Evolutionary conservation across 2,329 filamentous ascomycete species (phyloP), one percentile per base, ranked within the genome.

Genomic region (Exophiala alcalophila): DNA sequence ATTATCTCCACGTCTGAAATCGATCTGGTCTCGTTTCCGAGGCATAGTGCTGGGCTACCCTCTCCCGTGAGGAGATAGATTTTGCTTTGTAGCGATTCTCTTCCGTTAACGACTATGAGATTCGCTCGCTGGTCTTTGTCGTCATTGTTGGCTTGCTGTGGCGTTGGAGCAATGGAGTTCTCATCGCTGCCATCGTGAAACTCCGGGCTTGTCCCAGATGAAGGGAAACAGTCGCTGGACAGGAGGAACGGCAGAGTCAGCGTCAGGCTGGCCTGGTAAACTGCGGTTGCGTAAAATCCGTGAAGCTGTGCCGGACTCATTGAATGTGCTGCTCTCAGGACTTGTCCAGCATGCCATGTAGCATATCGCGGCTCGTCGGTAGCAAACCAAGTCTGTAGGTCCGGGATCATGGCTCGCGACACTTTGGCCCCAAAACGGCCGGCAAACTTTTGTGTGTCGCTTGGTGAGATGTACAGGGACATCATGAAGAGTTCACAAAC

Each of bases 271-370:
- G 80, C 81, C 57, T 86, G 82, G 57, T 85, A 84, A 0, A 86
- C 73, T 0, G 77, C 79, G 5, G 86, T 76, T 0, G 82, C 81
- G 49, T 79, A 77, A 58, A 86, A 86, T 50, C 83, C 80, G 28
- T 78, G 76, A 3, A 86, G 61, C 8, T 74, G 68, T 0, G 72
- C 70, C 2, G 65, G 60, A 0, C 77, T 72, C 32, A 81, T 74
- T 31, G 64, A 47, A 55, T 73, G 76, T 2, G 80, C 81, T 27
- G 76, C 73, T 6, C 80, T 74, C 4, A 86, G 59, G 1, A 84
- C 71, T 59, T 85, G 83, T 0, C 80, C 82, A 1, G 83, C 83
- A 53, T 83, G 80, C 74, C 78, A 86, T 1, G 85, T 59, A 8
- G 81, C 77, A 2, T 59, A 43, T 2, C 68, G 59, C 0, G 64